Evolutionary conservation across 2,329 filamentous ascomycete species (phyloP).

Genomic region (Shiraia sp.): DNA sequence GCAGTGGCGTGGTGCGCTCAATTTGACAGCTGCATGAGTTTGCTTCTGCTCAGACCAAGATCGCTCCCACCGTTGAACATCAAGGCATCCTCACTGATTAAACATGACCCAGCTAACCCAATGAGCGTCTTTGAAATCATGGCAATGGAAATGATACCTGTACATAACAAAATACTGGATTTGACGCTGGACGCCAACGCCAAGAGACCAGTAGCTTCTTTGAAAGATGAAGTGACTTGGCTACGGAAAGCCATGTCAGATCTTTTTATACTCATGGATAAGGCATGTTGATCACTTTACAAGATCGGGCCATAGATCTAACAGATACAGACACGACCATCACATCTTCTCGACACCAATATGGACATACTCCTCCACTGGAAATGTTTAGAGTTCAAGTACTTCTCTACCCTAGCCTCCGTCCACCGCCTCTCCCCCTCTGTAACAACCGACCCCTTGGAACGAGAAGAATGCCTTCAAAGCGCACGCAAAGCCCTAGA

Average conservation of each 20-base stretch:
- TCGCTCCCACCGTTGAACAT: slow-evolving; percentile 33
- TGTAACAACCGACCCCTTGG: slow-evolving; percentile 28
- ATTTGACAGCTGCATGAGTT: slow-evolving; percentile 36
- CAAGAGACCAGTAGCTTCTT: slow-evolving; percentile 10
- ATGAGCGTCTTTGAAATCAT: slow-evolving; percentile 28
- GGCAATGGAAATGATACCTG: slow-evolving; percentile 31
- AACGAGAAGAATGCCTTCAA: slow-evolving; percentile 37
- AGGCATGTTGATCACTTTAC: slow-evolving; percentile 14
- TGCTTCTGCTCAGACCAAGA: slow-evolving; percentile 34
- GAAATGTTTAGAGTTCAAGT: slow-evolving; percentile 39
- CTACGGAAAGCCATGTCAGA: slow-evolving; percentile 27
- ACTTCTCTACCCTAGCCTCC: slow-evolving; percentile 36
- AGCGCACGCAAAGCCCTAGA: slow-evolving; percentile 37
- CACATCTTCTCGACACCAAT: slow-evolving; percentile 19
- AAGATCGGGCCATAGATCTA: not conserved
- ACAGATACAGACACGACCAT: slow-evolving; percentile 20
- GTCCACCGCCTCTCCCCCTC: slow-evolving; percentile 37
- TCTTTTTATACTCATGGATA: slow-evolving; percentile 25
- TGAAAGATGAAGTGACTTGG: slow-evolving; percentile 26
- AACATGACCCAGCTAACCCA: slow-evolving; percentile 25
- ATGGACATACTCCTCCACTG: slow-evolving; percentile 33
- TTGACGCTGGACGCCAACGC: slow-evolving; percentile 21
- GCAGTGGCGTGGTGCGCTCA: slow-evolving; percentile 36
- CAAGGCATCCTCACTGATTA: slow-evolving; percentile 27
- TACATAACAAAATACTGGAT: slow-evolving; percentile 35